phyloP scores from a whole-genome alignment of 1,284 basidiomycete genomes.

The Pascua guehoae region DNA sequence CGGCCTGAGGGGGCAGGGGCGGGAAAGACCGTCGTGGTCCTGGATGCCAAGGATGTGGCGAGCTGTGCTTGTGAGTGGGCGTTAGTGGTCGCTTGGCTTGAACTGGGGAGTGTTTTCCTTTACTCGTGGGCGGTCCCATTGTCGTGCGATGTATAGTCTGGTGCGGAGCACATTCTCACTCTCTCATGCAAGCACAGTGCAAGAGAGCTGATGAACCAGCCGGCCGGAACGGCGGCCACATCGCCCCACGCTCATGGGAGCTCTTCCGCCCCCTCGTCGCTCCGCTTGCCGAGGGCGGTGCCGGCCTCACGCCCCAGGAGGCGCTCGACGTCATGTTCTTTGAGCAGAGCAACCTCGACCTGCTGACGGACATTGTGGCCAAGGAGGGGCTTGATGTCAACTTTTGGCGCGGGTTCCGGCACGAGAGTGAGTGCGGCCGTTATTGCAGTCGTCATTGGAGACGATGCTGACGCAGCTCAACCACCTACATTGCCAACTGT shows the following conservation, averaged over 20 bases:
- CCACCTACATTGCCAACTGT: too few relatives aligned
- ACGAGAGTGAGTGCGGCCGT: conserved; percentile 22
- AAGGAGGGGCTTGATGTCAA: conserved; percentile 26
- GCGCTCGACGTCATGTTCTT: conserved; percentile 54
- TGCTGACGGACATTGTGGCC: conserved; percentile 58
- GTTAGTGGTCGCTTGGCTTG: too few relatives aligned
- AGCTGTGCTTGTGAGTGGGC: conserved; percentile 33
- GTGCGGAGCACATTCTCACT: too few relatives aligned
- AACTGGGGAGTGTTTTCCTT: too few relatives aligned
- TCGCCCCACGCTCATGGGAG: conserved; percentile 29
- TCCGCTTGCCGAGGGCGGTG: conserved; percentile 29
- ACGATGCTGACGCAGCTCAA: too few relatives aligned
- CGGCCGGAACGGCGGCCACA: conserved; percentile 42
- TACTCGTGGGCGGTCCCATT: too few relatives aligned
- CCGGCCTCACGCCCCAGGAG: conserved; percentile 43
- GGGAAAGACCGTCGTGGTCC: conserved; percentile 26
- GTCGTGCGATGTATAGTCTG: too few relatives aligned
- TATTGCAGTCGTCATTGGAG: too few relatives aligned
- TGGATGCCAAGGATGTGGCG: conserved; percentile 41
- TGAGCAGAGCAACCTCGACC: conserved; percentile 66
- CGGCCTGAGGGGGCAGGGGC: conserved; percentile 17
- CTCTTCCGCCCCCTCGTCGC: conserved; percentile 16
- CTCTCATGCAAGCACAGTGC: too few relatives aligned
- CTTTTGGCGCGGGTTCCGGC: conserved; percentile 26
- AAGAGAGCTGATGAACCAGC: neutral